Base-by-base conservation (phyloP, 495 filamentous ascomycete genomes). In the Aspergillus ellipticus region DNA sequence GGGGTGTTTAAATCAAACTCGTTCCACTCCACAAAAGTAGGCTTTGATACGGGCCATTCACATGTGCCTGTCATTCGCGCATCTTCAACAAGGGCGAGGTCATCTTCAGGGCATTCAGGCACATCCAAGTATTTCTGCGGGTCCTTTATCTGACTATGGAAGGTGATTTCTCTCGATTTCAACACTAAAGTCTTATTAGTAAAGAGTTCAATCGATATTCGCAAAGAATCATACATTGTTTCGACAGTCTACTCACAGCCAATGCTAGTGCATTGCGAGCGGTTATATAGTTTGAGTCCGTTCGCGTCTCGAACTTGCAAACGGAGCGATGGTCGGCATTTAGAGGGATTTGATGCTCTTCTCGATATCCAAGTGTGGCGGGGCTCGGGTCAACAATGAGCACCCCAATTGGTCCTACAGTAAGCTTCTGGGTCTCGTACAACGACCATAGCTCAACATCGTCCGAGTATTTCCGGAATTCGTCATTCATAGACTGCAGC, bases 311-410 rank as follows among this genome's bases (percentile, higher is more conserved):
- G 46, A 66, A 82, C 55, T 82, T 82, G 67, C 77, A 81, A 28
- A 82, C 67, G 2, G 63, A 64, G 39, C 74, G 72, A 51, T 82
- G 79, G 51, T 80, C 69, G 0, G 79, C 79, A 54, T 78, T 57
- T 1, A 82, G 50, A 1, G 70, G 55, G n/a, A 57, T 63, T 0
- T 67, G 67, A 2, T 66, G 62, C 57, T 81, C 78, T 3, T 65
- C 66, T 4, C 64, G 63, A 54, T 77, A 79, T 15, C 76, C 77
- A 13, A 80, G 62, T 4, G 71, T 58, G 1, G 79, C 72, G 0
- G 77, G 79, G 5, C 78, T 71, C 35, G 66, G 73, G 2, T 76
- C 73, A 13, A 80, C 58, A 20, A 80, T 60, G 29, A 72, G 37
- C 15, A 37, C 28, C 16, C 53, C 46, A 33, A 63, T 45, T 13